Conservation (phyloP, 129 eudicot genomes). For the Tagetes patula region DNA sequence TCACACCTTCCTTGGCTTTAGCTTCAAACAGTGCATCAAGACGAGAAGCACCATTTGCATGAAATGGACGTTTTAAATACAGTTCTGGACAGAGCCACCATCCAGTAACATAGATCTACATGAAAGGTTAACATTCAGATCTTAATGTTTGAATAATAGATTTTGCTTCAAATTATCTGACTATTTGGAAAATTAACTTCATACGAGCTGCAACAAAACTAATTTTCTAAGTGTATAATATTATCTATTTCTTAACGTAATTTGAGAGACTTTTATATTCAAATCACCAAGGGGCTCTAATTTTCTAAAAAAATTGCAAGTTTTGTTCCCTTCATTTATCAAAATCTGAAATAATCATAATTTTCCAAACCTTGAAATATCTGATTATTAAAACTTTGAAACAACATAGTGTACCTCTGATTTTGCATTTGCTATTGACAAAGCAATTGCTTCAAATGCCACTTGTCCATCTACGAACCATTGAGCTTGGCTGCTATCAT, state of each 20-base stretch:
- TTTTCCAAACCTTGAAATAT: conserved; percentile 1
- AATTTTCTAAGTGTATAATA: neutral
- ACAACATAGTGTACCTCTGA: conserved; percentile 60
- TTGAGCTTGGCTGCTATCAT: conserved; percentile 84
- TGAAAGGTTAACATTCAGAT: conserved; percentile 14
- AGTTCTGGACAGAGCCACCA: conserved; percentile 99
- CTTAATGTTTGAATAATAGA: neutral
- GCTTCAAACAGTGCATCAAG: conserved; percentile 87
- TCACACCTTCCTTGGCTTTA: conserved; percentile 95
- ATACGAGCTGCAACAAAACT: neutral
- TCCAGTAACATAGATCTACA: conserved; percentile 91
- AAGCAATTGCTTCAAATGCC: conserved; percentile 91
- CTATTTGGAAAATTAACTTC: neutral
- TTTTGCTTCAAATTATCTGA: neutral
- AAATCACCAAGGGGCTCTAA: neutral
- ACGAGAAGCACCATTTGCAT: conserved; percentile 56
- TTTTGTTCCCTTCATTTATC: neutral
- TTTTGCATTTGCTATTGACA: conserved; percentile 77
- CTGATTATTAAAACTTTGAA: neutral
- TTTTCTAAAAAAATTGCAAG: neutral
- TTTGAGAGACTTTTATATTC: neutral
- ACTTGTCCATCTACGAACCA: conserved; percentile 95
- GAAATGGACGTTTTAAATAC: conserved; percentile 84
- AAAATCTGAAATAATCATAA: neutral
- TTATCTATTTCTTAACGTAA: neutral